Conservation (phyloP, 768 basidiomycete species). For the Mycena indigotica region DNA sequence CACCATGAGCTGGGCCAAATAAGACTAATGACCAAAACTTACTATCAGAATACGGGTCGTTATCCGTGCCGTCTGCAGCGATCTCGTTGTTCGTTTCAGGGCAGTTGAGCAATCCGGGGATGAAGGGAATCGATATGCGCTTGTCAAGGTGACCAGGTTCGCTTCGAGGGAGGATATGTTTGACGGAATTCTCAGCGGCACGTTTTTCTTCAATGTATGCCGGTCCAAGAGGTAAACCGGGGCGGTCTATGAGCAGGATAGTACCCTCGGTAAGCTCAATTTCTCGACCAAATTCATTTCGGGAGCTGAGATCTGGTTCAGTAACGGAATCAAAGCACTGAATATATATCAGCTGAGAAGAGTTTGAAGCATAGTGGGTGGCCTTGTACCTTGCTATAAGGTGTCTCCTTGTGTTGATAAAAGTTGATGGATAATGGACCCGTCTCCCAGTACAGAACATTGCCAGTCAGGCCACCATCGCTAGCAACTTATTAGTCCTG, state of each 20-base stretch:
- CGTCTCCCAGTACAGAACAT: slow-evolving; percentile 21
- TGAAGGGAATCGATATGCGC: slow-evolving; percentile 4
- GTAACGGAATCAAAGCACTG: slow-evolving; percentile 3
- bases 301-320: not conserved
- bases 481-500: slow-evolving; percentile 15
- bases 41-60: slow-evolving; percentile 9
- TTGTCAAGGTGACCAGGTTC: not conserved
- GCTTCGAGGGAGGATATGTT: not conserved
- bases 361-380: not conserved
- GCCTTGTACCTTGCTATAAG: slow-evolving; percentile 3
- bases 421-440: slow-evolving; percentile 1
- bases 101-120: slow-evolving; percentile 9
- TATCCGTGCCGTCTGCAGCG: slow-evolving; percentile 1
- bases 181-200: not conserved
- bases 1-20: not conserved
- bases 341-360: not conserved
- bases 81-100: slow-evolving; percentile 4
- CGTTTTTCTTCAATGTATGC: slow-evolving; percentile 8
- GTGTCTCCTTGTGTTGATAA: not conserved
- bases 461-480: slow-evolving; percentile 22
- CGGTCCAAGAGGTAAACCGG: not conserved
- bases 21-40: no score
- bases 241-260: not conserved
- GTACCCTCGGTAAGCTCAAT: slow-evolving; percentile 4
- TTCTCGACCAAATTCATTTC: not conserved